Conservation (phyloP, 495 filamentous ascomycete species). For the Penicillium ochrochloron region DNA sequence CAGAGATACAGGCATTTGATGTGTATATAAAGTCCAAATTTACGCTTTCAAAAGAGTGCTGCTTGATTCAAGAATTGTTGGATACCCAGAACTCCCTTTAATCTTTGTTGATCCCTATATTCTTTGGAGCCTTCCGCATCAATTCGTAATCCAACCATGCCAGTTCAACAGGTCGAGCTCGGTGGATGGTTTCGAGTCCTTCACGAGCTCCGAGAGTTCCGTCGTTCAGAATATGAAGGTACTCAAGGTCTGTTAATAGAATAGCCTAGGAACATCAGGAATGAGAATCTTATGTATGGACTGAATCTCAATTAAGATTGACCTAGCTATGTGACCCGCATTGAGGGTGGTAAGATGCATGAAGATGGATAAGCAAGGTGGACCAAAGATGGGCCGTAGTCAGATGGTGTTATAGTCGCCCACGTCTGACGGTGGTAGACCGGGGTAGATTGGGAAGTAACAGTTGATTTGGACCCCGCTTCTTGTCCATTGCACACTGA, state of each 20-base stretch:
- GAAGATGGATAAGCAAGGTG: not conserved
- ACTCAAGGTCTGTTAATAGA: too few species aligned
- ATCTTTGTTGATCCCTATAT: too few species aligned
- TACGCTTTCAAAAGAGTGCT: constrained; percentile 8
- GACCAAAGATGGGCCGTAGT: not conserved
- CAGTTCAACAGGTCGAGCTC: too few species aligned
- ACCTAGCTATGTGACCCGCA: not conserved
- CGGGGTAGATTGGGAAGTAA: constrained; percentile 13
- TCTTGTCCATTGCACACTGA: not conserved
- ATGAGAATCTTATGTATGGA: not conserved
- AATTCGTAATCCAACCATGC: too few species aligned
- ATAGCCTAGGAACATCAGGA: too few species aligned
- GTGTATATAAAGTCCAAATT: constrained; percentile 31
- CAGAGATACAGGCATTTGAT: constrained; percentile 36
- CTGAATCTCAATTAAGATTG: not conserved
- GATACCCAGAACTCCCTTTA: not conserved
- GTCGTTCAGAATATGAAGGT: too few species aligned
- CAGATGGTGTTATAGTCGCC: not conserved
- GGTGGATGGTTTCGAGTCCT: too few species aligned
- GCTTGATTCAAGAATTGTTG: not conserved
- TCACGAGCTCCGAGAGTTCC: too few species aligned
- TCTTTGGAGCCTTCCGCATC: not conserved
- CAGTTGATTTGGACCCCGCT: not conserved
- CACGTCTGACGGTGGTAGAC: constrained; percentile 6
- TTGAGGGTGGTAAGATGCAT: not conserved